These are phyloP conservation scores for Pontederia paniculata DNA, from an alignment of 176 grass and related monocot species.

Conservation along the genomic window DNA sequence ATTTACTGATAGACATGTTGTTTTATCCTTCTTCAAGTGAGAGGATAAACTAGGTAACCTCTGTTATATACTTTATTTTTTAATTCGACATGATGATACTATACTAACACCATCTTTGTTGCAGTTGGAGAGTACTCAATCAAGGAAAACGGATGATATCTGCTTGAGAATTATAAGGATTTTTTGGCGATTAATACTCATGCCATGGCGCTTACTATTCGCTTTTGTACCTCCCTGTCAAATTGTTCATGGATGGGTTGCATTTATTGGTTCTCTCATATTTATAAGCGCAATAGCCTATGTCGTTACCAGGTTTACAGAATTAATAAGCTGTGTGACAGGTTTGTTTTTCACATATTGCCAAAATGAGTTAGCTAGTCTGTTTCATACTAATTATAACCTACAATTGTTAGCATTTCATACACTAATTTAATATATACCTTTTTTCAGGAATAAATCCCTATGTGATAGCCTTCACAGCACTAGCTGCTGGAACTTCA, in stretches of 20 bases:
- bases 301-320: conserved; percentile 67
- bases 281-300: conserved; percentile 90
- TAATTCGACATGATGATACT: too few relatives aligned
- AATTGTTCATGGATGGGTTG: conserved; percentile 68
- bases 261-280: conserved; percentile 53
- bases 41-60: too few relatives aligned
- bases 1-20: too few relatives aligned
- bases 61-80: too few relatives aligned
- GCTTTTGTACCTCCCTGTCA: conserved; percentile 42
- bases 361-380: too few relatives aligned
- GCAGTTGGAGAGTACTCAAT: conserved; percentile 48
- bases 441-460: conserved; percentile 51
- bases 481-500: conserved; percentile 68
- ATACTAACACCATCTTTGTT: not conserved
- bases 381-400: too few relatives aligned
- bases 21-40: too few relatives aligned
- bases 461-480: conserved; percentile 90
- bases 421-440: conserved; percentile 8
- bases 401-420: not conserved
- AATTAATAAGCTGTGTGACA: conserved; percentile 27
- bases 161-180: conserved; percentile 25
- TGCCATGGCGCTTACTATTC: too few relatives aligned
- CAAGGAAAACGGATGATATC: conserved; percentile 28
- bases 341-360: conserved; percentile 12
- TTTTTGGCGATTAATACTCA: conserved; percentile 28